Evolutionary conservation across 208 protist genomes (phyloP), one percentile per base, ranked within the genome.

Genomic region (Leishmania tarentolae): DNA sequence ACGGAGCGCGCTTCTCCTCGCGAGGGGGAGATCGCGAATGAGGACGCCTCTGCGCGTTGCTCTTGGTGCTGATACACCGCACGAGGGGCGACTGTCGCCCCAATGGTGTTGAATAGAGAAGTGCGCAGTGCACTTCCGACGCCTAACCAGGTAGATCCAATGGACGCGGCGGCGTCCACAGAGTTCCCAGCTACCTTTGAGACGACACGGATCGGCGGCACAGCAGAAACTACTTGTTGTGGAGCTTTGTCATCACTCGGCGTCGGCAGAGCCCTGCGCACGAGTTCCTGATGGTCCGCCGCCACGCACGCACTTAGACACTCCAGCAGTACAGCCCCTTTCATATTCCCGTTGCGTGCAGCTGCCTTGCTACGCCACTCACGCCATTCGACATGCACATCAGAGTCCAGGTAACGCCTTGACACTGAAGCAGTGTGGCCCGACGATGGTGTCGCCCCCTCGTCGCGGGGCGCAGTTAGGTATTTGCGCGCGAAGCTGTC

Each of bases 41-140:
- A 76, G 50, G 50, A 44, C 13, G 17, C 28, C 73, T 69, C 37
- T 31, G 53, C 35, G 21, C 35, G 37, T 17, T 75, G 76, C 81
- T 63, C 21, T 28, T 37, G 53, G 19, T 69, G 76, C 81, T 52
- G 56, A 21, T 47, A 50, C 35, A 24, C 53, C 0, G 44, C 28
- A 0, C 82, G 78, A 24, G 82, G 78, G 3, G 82, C 78, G 5
- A 82, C 78, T 17, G 19, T 78, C 9, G 78, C 82, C 17, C 82
- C 74, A 59, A 86, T 75, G 7, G 77, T 80, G 52, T 78, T 74
- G 35, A 86, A 9, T 24, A 86, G 63, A 9, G 82, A 72, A 7
- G 78, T 70, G 63, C 82, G 82, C 9, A 86, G 75, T 24, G 78
- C 78, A 50, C 75, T 82, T 46, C 78, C 78, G 40, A 75, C 73